Percentiles rank a stretch among this genome's conserved stretches.
These are phyloP conservation scores for Cytospora mali DNA, from an alignment of 2,329 filamentous ascomycete species.

Conservation along the genomic window DNA sequence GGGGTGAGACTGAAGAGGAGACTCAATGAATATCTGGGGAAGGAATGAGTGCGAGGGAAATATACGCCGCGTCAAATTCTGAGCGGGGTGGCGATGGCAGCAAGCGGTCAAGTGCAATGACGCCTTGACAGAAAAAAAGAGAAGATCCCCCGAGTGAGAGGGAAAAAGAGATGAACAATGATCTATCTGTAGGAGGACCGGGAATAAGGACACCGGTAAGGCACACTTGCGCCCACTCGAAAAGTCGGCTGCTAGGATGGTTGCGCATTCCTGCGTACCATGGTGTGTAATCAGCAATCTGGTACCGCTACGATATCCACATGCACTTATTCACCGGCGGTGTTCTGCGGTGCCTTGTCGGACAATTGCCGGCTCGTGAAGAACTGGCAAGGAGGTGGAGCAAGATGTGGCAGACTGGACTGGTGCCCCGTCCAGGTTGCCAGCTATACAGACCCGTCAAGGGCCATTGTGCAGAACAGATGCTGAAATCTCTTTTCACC, in stretches of 20 bases:
- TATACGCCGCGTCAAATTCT: neutral
- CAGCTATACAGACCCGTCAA: too few relatives aligned
- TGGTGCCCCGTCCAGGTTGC: too few relatives aligned
- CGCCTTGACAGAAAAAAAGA: neutral
- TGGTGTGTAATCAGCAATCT: neutral
- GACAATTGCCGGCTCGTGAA: too few relatives aligned
- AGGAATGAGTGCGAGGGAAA: too few relatives aligned
- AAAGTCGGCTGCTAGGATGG: conserved; percentile 3
- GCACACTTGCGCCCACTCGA: neutral
- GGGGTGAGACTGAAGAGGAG: neutral
- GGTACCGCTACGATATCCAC: neutral
- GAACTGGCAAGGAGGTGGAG: neutral
- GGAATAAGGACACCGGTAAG: conserved; percentile 14
- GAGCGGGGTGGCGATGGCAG: neutral
- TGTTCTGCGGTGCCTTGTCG: neutral
- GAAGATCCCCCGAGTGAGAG: neutral
- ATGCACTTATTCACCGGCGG: neutral
- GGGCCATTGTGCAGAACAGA: too few relatives aligned
- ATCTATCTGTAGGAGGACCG: neutral
- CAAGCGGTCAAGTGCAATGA: conserved; percentile 1
- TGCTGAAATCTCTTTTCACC: too few relatives aligned
- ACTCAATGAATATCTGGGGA: neutral
- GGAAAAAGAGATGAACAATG: neutral
- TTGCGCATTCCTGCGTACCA: neutral
- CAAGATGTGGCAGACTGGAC: neutral